Evolutionary conservation across 139 green algal genomes (phyloP).

Genomic region (Edaphochlamys debaryana): DNA sequence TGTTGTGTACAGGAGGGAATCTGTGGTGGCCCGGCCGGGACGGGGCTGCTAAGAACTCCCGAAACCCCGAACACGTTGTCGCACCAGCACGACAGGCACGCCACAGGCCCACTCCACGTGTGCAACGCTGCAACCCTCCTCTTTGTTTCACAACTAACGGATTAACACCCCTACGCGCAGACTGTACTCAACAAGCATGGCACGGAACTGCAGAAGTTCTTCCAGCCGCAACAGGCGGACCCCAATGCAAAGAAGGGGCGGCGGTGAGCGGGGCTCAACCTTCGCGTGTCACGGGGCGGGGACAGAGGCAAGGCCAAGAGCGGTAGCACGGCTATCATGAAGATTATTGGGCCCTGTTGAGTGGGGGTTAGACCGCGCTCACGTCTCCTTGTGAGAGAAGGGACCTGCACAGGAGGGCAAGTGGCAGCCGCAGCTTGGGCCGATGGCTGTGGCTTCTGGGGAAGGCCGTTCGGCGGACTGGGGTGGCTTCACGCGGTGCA

Average conservation of each 20-base stretch:
- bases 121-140: no score
- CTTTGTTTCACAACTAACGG: neutral
- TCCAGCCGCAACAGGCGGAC: neutral
- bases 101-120: no score
- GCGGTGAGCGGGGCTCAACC: neutral
- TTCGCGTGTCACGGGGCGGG: neutral
- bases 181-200: slow-evolving; percentile 2
- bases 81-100: no score
- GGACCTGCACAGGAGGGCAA: neutral
- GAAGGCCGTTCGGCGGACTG: no score
- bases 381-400: no score
- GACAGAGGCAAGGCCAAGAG: neutral
- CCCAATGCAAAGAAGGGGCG: neutral
- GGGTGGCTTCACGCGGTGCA: neutral
- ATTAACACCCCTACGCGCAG: neutral
- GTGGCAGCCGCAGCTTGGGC: no score
- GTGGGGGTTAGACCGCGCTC: no score
- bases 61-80: neutral
- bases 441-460: no score
- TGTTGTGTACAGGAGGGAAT: no score
- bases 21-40: no score
- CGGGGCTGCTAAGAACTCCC: no score
- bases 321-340: neutral
- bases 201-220: slow-evolving; percentile 14
- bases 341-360: neutral